Base-by-base conservation (phyloP, 2,329 filamentous ascomycete genomes). In the Arthrobotrys sinensis region DNA sequence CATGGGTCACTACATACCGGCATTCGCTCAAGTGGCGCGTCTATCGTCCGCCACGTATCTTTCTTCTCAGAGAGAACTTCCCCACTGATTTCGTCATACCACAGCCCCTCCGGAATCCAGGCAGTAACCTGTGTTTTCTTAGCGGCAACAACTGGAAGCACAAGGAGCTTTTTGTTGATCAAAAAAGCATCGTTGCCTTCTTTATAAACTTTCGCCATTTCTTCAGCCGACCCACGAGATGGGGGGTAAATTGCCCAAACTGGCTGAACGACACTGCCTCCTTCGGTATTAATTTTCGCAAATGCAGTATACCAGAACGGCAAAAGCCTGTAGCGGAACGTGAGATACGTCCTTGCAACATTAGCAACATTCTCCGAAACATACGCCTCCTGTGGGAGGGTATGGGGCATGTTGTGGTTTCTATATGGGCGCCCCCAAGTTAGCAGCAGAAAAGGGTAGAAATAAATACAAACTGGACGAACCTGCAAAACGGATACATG, bases 331-430 rank as follows among this genome's bases (percentile, higher is more conserved):
- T 79, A 79, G 10, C 76, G 76, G 10, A 79, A 38, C 0, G 12
- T 70, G 11, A 79, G 48, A 28, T 75, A 73, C 8, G n/a, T 79
- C 32, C 64, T 69, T 14, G 76, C 68, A 40, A 70, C 32, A 11
- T 57, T 19, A 4, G 64, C 69, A 12, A 79, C 53, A 12, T 21
- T 28, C 14, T 66, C 40, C 3, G 53, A 46, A 7, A 75, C 50
- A 14, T 75, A 57, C 8, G 76, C 76, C 43, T 79, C 76, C 34
- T 79, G 69, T 16, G 76, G 32, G 4, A 55, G 68, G 3, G 69
- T 75, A n/a, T 66, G 75, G 21, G 70, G 76, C 69, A 79, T 79
- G 34, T 79, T 79, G n/a, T 79, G 76, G 16, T 79, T 73, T 12
- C 68, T 63, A 40, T 6, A 57, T 19, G 12, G 7, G 4, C 10